phyloP scores from a whole-genome alignment of 1,139 yeast genomes.

The Wickerhamomyces sp. region DNA sequence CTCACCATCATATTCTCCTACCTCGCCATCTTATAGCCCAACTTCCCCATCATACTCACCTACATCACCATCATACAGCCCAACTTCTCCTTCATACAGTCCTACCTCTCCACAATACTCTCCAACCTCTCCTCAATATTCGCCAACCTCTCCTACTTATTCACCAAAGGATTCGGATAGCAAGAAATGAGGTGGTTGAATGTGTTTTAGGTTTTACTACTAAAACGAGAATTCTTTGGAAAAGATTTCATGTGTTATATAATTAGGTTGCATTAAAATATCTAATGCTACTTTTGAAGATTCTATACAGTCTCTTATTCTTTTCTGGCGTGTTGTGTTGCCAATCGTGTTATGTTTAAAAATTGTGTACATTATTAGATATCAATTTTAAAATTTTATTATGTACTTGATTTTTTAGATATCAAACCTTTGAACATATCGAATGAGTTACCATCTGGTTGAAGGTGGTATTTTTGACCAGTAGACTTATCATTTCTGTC shows the following conservation, averaged over 20 bases:
- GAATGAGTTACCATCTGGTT: conserved; percentile 97
- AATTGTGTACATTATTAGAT: too few relatives aligned
- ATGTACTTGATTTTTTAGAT: conserved; percentile 44
- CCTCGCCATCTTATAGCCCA: conserved; percentile 62
- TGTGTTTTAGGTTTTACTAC: not conserved
- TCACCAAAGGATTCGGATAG: conserved; percentile 57
- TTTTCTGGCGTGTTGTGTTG: too few relatives aligned
- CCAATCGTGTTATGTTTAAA: too few relatives aligned
- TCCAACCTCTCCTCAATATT: conserved; percentile 66
- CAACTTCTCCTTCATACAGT: conserved; percentile 60
- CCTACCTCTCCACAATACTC: conserved; percentile 60
- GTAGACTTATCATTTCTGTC: conserved; percentile 38
- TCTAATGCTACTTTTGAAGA: not conserved
- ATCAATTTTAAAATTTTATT: too few relatives aligned
- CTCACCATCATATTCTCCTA: conserved; percentile 56
- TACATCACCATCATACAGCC: conserved; percentile 70
- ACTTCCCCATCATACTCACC: conserved; percentile 68
- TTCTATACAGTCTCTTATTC: too few relatives aligned
- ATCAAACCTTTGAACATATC: conserved; percentile 91
- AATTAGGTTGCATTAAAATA: too few relatives aligned
- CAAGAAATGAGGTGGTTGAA: conserved; percentile 6
- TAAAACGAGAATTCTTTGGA: not conserved
- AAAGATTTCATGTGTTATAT: conserved; percentile 7
- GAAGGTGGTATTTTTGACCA: conserved; percentile 62
- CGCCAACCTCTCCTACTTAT: conserved; percentile 62